phyloP scores from a whole-genome alignment of 2,329 filamentous ascomycete genomes.

The Fusarium oligoseptatum region DNA sequence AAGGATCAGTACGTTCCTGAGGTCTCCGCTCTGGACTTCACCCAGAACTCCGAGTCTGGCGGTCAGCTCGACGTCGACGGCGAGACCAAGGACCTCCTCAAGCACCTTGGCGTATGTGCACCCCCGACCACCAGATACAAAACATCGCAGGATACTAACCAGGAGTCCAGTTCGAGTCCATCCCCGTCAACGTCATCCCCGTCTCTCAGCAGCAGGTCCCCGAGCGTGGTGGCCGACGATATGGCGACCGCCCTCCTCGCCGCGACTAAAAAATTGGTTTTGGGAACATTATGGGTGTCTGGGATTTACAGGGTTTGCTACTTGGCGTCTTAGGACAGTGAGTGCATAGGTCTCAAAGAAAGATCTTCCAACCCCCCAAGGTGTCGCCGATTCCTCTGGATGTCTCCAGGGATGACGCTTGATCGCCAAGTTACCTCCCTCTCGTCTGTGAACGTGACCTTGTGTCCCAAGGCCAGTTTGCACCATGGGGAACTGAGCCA shows the following conservation, averaged over 20 bases:
- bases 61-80: conserved; percentile 94
- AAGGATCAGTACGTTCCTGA: conserved; percentile 99
- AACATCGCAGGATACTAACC: conserved; percentile 46
- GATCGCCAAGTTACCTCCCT: conserved; percentile 78
- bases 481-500: conserved; percentile 29
- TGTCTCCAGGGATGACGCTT: conserved; percentile 80
- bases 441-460: conserved; percentile 48
- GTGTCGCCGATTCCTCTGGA: conserved; percentile 89
- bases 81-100: conserved; percentile 99
- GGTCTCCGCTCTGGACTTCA: conserved; percentile 98
- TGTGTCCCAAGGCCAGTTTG: conserved; percentile 35
- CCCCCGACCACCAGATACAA: not conserved
- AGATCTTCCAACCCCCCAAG: conserved; percentile 75
- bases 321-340: conserved; percentile 71
- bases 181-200: conserved; percentile 95
- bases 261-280: conserved; percentile 54
- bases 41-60: conserved; percentile 92
- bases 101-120: conserved; percentile 94
- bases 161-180: conserved; percentile 84
- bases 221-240: conserved; percentile 84
- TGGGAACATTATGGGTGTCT: conserved; percentile 56
- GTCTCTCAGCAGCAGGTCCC: conserved; percentile 89
- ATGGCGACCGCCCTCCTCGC: conserved; percentile 71
- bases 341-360: conserved; percentile 70
- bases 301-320: conserved; percentile 61